phyloP scores from a whole-genome alignment of 805 yeast genomes.

The Metahyphopichia silvanorum region DNA sequence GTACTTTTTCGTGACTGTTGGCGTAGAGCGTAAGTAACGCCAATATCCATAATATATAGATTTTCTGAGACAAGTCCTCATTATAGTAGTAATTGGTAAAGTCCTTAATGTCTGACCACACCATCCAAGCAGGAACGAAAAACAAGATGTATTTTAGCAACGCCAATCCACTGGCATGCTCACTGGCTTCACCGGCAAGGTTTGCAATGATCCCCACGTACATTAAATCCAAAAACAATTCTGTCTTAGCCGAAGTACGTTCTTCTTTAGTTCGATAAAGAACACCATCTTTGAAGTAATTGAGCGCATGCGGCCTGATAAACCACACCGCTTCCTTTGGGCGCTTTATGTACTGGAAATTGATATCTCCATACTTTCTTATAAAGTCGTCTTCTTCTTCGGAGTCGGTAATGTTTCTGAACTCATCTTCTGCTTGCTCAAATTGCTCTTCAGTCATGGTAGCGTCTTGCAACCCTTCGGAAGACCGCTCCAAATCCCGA shows the following conservation, averaged over 20 bases:
- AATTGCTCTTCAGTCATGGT: neutral
- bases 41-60: slow-evolving; percentile 52
- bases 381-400: slow-evolving; percentile 43
- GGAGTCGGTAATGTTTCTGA: slow-evolving; percentile 16
- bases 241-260: slow-evolving; percentile 49
- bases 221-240: slow-evolving; percentile 58
- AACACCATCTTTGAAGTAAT: slow-evolving; percentile 56
- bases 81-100: slow-evolving; percentile 61
- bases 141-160: slow-evolving; percentile 47
- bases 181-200: slow-evolving; percentile 52
- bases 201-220: slow-evolving; percentile 65
- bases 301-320: slow-evolving; percentile 55
- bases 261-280: slow-evolving; percentile 55
- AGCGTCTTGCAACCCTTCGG: no score
- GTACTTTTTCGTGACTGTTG: slow-evolving; percentile 42
- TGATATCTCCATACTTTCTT: slow-evolving; percentile 46
- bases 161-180: slow-evolving; percentile 45
- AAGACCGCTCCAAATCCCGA: no score
- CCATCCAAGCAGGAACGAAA: slow-evolving; percentile 58
- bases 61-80: slow-evolving; percentile 55
- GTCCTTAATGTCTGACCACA: slow-evolving; percentile 65
- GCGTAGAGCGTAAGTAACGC: slow-evolving; percentile 47
- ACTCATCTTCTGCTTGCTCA: neutral
- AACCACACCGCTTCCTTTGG: slow-evolving; percentile 40
- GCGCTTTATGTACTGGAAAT: slow-evolving; percentile 43